Base-by-base conservation (phyloP, 2,329 filamentous ascomycete species). In the Claviceps humidiphila region DNA sequence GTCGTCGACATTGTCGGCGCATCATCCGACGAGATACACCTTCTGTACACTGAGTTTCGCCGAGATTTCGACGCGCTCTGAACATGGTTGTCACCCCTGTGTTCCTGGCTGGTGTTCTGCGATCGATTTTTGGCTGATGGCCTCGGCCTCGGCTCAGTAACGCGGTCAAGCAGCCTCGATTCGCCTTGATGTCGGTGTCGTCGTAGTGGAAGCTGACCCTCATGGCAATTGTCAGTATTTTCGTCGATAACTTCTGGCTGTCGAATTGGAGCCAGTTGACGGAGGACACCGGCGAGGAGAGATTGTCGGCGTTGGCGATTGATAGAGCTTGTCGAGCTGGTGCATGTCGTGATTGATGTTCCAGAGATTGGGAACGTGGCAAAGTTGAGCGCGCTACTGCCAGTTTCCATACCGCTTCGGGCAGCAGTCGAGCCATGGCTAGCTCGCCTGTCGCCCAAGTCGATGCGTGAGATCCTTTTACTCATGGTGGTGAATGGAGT, bases 1-100 rank as follows among this genome's bases (percentile, higher is more conserved):
- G 30, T 34, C 56, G 69, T 66, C 22, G 55, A 57, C 47, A 56
- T 58, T 34, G 63, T 61, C 41, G 62, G 61, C 48, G 61, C 56
- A n/a, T 54, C 58, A n/a, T 60, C 58, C 26, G 56, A 52, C 14
- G 57, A 50, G 26, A 55, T 50, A 22, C 53, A 51, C 41, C 48
- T 53, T 20, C 51, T 57, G 42, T 65, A 60, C 20, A 58, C 61
- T 45, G 60, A 62, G 41, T 57, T 56, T 38, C 54, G 64, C 50
- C 56, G 51, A 16, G 58, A 54, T 46, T 59, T 61, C 22, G 56
- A 54, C 14, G 57, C 50, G 47, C 60, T 54, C 11, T 50, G 54
- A 34, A 44, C 51, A 6, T 54, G 52, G 39, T 56, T 60, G 43
- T 57, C 56, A 42, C 53, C 59, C 43, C 56, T 60, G 44, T 58